Evolutionary conservation across 1,139 yeast genomes (phyloP).

Genomic region (Diutina mesorugosa): DNA sequence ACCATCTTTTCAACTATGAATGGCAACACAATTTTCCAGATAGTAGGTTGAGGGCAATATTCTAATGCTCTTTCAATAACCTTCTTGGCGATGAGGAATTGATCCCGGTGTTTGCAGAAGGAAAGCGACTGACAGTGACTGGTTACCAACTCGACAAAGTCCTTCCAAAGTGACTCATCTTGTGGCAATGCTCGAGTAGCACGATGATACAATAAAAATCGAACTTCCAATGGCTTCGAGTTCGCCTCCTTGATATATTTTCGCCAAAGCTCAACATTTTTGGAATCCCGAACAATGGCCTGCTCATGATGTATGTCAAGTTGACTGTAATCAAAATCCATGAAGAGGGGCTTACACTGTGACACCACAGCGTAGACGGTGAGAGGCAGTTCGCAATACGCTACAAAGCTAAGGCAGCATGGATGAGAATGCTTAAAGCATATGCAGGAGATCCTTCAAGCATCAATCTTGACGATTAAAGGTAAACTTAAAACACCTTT

Average conservation of each 20-base stretch:
- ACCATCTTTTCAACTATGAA: background rate
- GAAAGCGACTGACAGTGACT: background rate
- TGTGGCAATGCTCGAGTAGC: background rate
- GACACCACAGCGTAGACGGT: background rate
- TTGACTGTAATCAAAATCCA: background rate
- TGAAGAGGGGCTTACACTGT: background rate
- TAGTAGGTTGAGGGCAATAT: background rate
- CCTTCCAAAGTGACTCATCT: background rate
- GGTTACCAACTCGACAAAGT: background rate
- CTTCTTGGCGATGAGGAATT: background rate
- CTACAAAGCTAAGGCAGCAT: background rate
- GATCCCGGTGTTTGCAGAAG: background rate
- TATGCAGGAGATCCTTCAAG: background rate
- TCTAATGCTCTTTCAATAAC: background rate
- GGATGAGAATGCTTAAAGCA: background rate
- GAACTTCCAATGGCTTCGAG: background rate
- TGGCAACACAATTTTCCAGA: background rate
- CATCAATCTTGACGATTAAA: too few species aligned
- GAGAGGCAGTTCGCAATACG: too few species aligned
- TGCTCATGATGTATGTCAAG: background rate
- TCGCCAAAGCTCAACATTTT: background rate
- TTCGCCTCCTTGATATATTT: background rate
- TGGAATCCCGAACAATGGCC: background rate
- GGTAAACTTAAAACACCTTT: background rate
- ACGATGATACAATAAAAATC: background rate